These are phyloP conservation scores for Hypoxylon sp. DNA, from an alignment of 2,329 filamentous ascomycete species.

Conservation along the genomic window DNA sequence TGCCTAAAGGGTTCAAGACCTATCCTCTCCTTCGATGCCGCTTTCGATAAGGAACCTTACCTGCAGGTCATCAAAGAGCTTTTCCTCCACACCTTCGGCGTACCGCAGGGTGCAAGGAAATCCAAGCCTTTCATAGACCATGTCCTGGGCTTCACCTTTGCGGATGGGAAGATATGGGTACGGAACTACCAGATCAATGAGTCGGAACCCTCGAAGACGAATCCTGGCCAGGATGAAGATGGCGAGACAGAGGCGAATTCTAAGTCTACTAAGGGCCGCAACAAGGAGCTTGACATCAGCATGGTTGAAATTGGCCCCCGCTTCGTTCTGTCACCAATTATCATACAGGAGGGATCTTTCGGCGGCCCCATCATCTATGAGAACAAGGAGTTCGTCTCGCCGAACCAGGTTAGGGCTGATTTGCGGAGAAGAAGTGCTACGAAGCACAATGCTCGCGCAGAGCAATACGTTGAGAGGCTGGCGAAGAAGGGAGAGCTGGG, in stretches of 20 bases:
- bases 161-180: constrained; percentile 96
- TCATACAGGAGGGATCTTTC: constrained; percentile 95
- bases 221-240: constrained; percentile 59
- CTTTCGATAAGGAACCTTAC: constrained; percentile 86
- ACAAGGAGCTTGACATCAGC: constrained; percentile 80
- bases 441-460: constrained; percentile 81
- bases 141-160: constrained; percentile 91
- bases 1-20: constrained; percentile 94
- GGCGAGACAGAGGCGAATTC: constrained; percentile 61
- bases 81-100: constrained; percentile 90
- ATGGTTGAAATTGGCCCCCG: constrained; percentile 95
- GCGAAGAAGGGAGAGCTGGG: constrained; percentile 84
- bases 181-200: constrained; percentile 95
- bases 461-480: constrained; percentile 79
- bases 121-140: constrained; percentile 97
- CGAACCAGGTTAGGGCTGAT: constrained; percentile 92
- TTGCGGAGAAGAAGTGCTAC: constrained; percentile 81
- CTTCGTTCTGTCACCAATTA: constrained; percentile 89
- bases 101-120: constrained; percentile 88
- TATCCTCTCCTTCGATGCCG: constrained; percentile 89
- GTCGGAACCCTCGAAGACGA: constrained; percentile 73
- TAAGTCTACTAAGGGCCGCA: constrained; percentile 59
- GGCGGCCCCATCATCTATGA: constrained; percentile 97
- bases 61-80: constrained; percentile 89
- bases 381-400: constrained; percentile 96